phyloP scores from a whole-genome alignment of 2,329 filamentous ascomycete genomes.

The Fusarium haematococcum region DNA sequence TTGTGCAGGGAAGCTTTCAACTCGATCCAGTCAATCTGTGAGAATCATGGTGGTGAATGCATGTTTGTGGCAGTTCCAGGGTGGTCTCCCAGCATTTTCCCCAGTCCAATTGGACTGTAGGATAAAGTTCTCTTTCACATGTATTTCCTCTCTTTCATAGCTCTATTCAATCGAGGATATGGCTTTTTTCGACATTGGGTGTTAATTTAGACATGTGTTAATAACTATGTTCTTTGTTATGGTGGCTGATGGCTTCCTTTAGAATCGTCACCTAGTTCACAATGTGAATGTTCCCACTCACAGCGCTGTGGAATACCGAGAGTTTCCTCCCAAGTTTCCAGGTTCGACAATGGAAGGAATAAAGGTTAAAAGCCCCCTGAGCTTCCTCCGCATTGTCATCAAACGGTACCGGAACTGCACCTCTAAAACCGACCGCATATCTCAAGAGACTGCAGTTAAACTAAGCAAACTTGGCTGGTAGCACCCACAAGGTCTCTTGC shows the following conservation, averaged over 20 bases:
- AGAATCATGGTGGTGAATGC: background rate
- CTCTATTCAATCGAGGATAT: too few relatives aligned
- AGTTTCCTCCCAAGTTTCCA: rapidly evolving
- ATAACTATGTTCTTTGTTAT: too few relatives aligned
- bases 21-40: background rate
- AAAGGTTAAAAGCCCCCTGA: background rate
- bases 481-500: background rate
- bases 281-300: too few relatives aligned
- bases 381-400: background rate
- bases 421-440: background rate
- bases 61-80: background rate
- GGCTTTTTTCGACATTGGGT: too few relatives aligned
- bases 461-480: background rate
- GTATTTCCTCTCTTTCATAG: too few relatives aligned
- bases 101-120: too few relatives aligned
- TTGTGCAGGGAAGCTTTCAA: background rate
- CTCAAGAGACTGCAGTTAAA: background rate
- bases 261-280: too few relatives aligned
- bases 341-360: background rate
- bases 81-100: too few relatives aligned
- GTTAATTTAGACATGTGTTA: too few relatives aligned
- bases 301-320: background rate
- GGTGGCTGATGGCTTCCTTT: too few relatives aligned
- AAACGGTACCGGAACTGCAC: background rate
- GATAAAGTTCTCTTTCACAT: too few relatives aligned